Evolutionary conservation across 306 rosid genomes (phyloP).

Genomic region (Delonix regia): DNA sequence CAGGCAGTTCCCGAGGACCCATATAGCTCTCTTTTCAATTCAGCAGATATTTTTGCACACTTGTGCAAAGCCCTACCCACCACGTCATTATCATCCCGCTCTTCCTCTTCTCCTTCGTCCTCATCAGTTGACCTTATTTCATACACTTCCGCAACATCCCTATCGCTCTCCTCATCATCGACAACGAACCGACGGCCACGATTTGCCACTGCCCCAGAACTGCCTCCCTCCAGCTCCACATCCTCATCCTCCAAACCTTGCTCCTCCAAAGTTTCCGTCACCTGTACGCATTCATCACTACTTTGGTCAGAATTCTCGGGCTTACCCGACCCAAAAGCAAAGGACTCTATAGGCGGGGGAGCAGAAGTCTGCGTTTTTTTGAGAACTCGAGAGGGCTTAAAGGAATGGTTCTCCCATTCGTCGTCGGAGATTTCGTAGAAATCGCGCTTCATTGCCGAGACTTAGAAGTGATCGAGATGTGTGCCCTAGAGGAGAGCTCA

Average conservation of each 20-base stretch:
- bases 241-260: constrained; percentile 72
- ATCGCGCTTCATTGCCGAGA: constrained; percentile 67
- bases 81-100: constrained; percentile 55
- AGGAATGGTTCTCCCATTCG: constrained; percentile 87
- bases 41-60: constrained; percentile 79
- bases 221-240: constrained; percentile 34
- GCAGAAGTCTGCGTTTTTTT: constrained; percentile 42
- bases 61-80: constrained; percentile 90
- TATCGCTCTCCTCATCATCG: constrained; percentile 71
- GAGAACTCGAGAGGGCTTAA: constrained; percentile 84
- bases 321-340: constrained; percentile 47
- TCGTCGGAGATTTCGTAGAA: constrained; percentile 92
- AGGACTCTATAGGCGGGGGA: constrained; percentile 84
- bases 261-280: constrained; percentile 10
- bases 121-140: constrained; percentile 56
- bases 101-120: constrained; percentile 48
- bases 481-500: constrained; percentile 31
- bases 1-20: constrained; percentile 70
- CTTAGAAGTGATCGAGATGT: neutral
- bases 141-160: constrained; percentile 43
- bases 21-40: constrained; percentile 74
- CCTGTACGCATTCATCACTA: constrained; percentile 51
- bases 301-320: constrained; percentile 28
- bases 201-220: constrained; percentile 26
- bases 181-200: constrained; percentile 79